Evolutionary conservation across 2,329 filamentous ascomycete genomes (phyloP), one percentile per base, ranked within the genome.

Genomic region (Ophiosphaerella herpotricha): DNA sequence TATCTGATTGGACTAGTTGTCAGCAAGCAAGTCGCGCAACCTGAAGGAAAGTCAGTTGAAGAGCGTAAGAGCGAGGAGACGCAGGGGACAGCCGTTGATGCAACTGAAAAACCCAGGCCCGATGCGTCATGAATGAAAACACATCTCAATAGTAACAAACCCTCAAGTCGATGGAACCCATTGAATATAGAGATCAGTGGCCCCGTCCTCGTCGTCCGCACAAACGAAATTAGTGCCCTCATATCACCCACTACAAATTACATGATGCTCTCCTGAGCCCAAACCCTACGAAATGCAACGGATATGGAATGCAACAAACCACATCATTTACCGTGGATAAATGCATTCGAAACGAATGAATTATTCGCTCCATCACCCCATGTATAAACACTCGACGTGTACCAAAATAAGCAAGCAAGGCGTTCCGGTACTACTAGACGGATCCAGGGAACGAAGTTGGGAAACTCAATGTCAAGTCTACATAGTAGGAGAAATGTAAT

Each of bases 1-100:
- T 81, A 86, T 54, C 79, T 97, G 5, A 74, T 86, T 11, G 81
- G 82, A 16, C 81, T 90, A 35, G 79, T 89, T 46, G 82, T 82
- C 49, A 76, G 79, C 11, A 92, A 89, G 71, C 51, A 48, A 6
- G 66, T 69, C 5, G 61, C 56, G 3, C 54, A 62, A 26, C 49
- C 50, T 11, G 45, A 41, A 18, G 29, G 13, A n/a, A 51, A 57
- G 16, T 13, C 46, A 29, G 31, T 23, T 0, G 50, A 59, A 14
- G 31, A 43, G 1, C 46, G 54, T 33, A 43, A 45, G 26, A 43
- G 9, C 14, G 31, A 33, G 6, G 51, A 50, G 31, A 48, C 46
- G 23, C 32, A 41, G 36, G 48, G 7, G 8, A 39, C 26, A 6
- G 16, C 7, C 12, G 48, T 47, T 26, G 14, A 18, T 4, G 8